Evolutionary conservation across 1,284 basidiomycete species (phyloP), one percentile per base, ranked within the genome.

Genomic region (Ceratobasidium sp.): DNA sequence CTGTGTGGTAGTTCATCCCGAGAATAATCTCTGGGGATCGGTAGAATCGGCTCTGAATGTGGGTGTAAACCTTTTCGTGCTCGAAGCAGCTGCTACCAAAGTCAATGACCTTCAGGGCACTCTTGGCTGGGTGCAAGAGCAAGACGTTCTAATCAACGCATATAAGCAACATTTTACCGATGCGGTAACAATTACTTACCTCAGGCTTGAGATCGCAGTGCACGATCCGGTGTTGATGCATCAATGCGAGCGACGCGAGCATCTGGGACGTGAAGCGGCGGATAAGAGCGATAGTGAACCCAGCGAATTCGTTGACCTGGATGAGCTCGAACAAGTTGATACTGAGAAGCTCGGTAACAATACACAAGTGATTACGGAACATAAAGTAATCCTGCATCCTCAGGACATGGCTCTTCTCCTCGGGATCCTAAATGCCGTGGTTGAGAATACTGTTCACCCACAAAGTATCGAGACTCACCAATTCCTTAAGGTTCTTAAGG

Each of bases 121-220:
- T 97, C 83, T 95, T 97, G 11, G 91, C 88, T 16, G 97, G 97
- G 78, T 99, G 96, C 66, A 88, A 88, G 56, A 99, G 82, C 5
- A 99, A 81, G 50, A 99, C 94, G 75, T 99, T 99, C 93, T 96
- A 72, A 3, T 23, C 27, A 59, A 21, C 69, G 44, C 67, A 6
- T 71, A 11, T 14, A 25, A n/a, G 33, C n/a, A 49, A 11, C 13
- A 44, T 52, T 23, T 36, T 30, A 29, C 42, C 59, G n/a, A n/a
- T n/a, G n/a, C 23, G 39, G 16, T 1, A 23, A 13, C n/a, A 36
- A 27, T 14, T 50, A 75, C 83, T 70, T 72, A 89, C 93, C 86
- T 99, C 97, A 16, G 97, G 97, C 79, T 99, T 99, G 73, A 99
- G 81, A 80, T 99, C 97, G 75, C 97, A 99, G 77, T 99, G 97